phyloP scores from a whole-genome alignment of 164 flowering plant species.

The Paratinospora sagittata region DNA sequence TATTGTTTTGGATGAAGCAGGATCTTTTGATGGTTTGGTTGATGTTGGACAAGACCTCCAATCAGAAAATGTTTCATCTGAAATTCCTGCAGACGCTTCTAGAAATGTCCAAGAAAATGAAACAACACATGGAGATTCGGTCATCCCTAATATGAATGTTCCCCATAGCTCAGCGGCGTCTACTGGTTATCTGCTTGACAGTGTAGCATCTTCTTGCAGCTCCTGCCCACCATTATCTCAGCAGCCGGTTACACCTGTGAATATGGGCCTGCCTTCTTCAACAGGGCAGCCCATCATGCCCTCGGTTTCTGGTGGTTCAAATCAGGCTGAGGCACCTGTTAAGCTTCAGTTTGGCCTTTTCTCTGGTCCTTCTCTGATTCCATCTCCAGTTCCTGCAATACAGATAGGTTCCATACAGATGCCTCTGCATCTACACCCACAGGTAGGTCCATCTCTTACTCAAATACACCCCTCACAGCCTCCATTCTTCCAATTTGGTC shows the following conservation, averaged over 20 bases:
- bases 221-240: constrained; percentile 24
- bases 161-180: constrained; percentile 23
- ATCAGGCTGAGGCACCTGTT: constrained; percentile 53
- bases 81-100: constrained; percentile 24
- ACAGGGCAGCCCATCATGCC: constrained; percentile 32
- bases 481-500: constrained; percentile 94
- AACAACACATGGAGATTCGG: constrained; percentile 31
- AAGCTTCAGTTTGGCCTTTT: constrained; percentile 89
- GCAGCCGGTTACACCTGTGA: constrained; percentile 25
- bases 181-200: constrained; percentile 17
- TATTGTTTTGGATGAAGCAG: constrained; percentile 25
- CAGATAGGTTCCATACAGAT: constrained; percentile 98
- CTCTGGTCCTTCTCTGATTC: constrained; percentile 84
- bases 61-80: constrained; percentile 23
- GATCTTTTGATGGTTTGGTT: constrained; percentile 24
- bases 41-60: constrained; percentile 25
- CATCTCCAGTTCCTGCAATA: constrained; percentile 92
- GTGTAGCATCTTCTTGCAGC: constrained; percentile 26
- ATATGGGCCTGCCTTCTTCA: constrained; percentile 23
- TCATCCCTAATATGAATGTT: constrained; percentile 23
- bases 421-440: constrained; percentile 90
- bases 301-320: constrained; percentile 32
- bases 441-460: constrained; percentile 56
- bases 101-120: constrained; percentile 30
- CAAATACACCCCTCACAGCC: constrained; percentile 70